These are phyloP conservation scores for Bidens hawaiensis DNA, from an alignment of 140 eudicot species.

Conservation along the genomic window DNA sequence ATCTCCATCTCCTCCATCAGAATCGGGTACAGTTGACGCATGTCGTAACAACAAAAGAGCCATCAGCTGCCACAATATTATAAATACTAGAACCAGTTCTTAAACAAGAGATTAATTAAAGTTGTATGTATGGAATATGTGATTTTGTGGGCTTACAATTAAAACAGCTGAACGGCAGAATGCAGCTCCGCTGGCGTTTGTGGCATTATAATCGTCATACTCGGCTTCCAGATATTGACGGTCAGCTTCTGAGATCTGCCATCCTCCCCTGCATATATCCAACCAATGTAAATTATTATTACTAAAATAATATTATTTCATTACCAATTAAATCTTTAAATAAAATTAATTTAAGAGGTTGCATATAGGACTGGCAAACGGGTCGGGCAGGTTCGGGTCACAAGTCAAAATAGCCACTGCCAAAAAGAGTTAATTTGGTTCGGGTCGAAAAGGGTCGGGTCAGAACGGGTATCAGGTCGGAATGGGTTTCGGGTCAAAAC, in stretches of 20 bases:
- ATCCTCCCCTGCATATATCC: conserved; percentile 59
- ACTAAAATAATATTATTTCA: background rate
- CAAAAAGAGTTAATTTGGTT: too few relatives aligned
- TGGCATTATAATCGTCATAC: conserved; percentile 77
- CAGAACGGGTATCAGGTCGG: too few relatives aligned
- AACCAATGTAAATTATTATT: conserved; percentile 1
- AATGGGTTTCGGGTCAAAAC: too few relatives aligned
- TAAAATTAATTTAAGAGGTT: background rate
- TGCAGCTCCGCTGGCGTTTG: conserved; percentile 87
- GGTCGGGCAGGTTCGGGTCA: too few relatives aligned
- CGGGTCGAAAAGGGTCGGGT: too few relatives aligned
- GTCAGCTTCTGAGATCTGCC: conserved; percentile 93
- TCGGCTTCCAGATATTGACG: conserved; percentile 87
- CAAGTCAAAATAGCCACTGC: too few relatives aligned
- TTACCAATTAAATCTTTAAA: background rate
- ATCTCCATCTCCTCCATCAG: conserved; percentile 69
- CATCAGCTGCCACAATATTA: conserved; percentile 58
- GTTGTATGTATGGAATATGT: background rate
- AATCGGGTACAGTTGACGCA: conserved; percentile 64
- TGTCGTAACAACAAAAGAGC: conserved; percentile 83
- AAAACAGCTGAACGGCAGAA: conserved; percentile 93
- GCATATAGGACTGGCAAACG: background rate
- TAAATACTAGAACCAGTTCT: background rate
- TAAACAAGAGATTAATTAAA: background rate
- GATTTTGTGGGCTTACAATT: conserved; percentile 47